Conservation (phyloP, 2,329 filamentous ascomycete species). For the Aspergillus novofumigatus region DNA sequence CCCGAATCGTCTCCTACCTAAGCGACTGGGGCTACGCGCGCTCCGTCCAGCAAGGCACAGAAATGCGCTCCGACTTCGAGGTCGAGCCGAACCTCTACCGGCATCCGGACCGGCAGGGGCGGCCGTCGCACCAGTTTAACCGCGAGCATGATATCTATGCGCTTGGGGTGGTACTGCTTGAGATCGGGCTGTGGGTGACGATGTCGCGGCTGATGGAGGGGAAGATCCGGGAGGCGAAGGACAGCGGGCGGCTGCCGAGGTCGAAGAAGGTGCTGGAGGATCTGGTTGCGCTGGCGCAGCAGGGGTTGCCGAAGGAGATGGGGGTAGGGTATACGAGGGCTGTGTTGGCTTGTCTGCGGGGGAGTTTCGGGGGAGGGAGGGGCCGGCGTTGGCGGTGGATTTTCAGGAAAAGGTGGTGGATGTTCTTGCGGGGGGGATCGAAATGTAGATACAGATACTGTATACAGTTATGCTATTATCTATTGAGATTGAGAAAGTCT, state of each 20-base stretch:
- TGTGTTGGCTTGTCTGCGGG: constrained; percentile 20
- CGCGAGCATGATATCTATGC: constrained; percentile 36
- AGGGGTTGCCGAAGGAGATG: constrained; percentile 22
- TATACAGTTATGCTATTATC: too few species aligned
- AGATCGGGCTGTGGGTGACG: constrained; percentile 34
- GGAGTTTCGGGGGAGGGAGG: constrained; percentile 18
- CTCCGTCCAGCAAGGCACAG: constrained; percentile 19
- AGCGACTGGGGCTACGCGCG: constrained; percentile 27
- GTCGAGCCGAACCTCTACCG: constrained; percentile 27
- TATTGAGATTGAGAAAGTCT: too few species aligned
- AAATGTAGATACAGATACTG: not conserved
- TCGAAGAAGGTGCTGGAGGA: constrained; percentile 16
- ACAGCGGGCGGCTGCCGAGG: constrained; percentile 18
- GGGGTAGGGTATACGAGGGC: constrained; percentile 20
- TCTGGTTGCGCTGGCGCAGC: constrained; percentile 16
- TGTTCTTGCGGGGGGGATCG: constrained; percentile 8
- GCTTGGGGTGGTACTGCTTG: constrained; percentile 36
- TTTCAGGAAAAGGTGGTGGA: constrained; percentile 24
- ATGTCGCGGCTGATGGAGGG: constrained; percentile 23
- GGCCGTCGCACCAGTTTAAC: constrained; percentile 24
- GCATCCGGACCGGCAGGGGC: constrained; percentile 30
- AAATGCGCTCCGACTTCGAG: constrained; percentile 22
- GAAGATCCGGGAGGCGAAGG: constrained; percentile 19
- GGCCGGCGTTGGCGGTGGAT: constrained; percentile 20
- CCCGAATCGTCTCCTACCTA: constrained; percentile 17